Evolutionary conservation across 2,329 filamentous ascomycete species (phyloP).

Genomic region (Nemania diffusa): DNA sequence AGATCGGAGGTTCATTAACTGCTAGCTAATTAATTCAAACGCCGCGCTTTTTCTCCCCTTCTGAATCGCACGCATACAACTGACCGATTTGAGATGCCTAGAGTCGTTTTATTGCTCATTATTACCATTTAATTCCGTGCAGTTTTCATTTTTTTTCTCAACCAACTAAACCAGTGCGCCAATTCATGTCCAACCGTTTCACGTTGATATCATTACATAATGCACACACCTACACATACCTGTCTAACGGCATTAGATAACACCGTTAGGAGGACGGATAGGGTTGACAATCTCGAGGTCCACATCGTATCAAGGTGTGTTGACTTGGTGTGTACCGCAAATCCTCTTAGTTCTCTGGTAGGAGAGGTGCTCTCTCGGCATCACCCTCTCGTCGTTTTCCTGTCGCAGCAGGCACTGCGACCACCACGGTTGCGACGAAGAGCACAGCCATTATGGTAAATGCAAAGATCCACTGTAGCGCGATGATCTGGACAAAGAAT

Average conservation of each 20-base stretch:
- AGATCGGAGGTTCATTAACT: neutral
- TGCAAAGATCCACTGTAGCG: slow-evolving; percentile 92
- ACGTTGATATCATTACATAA: neutral
- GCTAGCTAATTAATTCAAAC: neutral
- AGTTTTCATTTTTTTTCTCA: neutral
- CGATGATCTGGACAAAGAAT: slow-evolving; percentile 76
- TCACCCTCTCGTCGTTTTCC: slow-evolving; percentile 62
- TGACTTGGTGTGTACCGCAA: neutral
- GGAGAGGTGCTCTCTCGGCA: slow-evolving; percentile 69
- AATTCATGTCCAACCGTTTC: neutral
- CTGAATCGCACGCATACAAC: no score
- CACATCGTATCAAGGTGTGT: neutral
- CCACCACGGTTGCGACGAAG: slow-evolving; percentile 72
- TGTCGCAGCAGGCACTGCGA: slow-evolving; percentile 72
- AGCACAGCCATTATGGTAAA: slow-evolving; percentile 83
- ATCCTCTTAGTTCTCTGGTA: slow-evolving; percentile 58
- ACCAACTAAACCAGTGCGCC: slow-evolving; percentile 1
- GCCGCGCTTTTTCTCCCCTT: neutral
- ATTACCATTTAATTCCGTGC: neutral
- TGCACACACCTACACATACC: neutral
- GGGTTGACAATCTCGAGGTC: neutral
- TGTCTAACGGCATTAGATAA: neutral
- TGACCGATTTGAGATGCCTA: no score
- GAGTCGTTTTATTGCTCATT: neutral
- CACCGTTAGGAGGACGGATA: no score